Evolutionary conservation across 352 stramenopile genomes (phyloP).

Genomic region (Globisporangium spinosum): DNA sequence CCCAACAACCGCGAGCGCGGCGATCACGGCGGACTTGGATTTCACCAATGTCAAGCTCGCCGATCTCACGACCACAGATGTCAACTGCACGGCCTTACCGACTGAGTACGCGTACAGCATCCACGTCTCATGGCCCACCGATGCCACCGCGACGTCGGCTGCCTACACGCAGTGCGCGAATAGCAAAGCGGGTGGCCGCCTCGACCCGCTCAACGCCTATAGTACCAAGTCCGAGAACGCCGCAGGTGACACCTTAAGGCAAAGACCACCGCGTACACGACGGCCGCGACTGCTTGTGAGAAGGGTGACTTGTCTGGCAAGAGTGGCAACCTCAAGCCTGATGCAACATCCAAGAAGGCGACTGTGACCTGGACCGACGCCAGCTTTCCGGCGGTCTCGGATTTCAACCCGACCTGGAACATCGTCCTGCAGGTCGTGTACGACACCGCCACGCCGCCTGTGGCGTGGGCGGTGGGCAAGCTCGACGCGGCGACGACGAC

Average conservation of each 20-base stretch:
- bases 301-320: conserved; percentile 46
- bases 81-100: conserved; percentile 37
- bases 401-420: conserved; percentile 51
- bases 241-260: conserved; percentile 2
- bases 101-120: conserved; percentile 31
- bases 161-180: conserved; percentile 25
- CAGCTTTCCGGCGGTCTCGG: conserved; percentile 36
- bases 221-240: conserved; percentile 34
- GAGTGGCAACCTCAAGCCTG: conserved; percentile 32
- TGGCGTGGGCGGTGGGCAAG: conserved; percentile 41
- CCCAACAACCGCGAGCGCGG: conserved; percentile 13
- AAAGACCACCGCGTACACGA: conserved; percentile 20
- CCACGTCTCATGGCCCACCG: conserved; percentile 28
- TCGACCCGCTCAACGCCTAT: conserved; percentile 35
- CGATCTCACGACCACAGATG: conserved; percentile 27
- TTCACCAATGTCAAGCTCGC: conserved; percentile 32
- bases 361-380: conserved; percentile 35
- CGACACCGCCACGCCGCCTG: conserved; percentile 33
- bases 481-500: not conserved
- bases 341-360: conserved; percentile 21
- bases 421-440: conserved; percentile 66
- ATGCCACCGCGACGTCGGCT: conserved; percentile 9
- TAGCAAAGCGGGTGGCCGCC: conserved; percentile 29
- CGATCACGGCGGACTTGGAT: conserved; percentile 37
- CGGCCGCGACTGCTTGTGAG: conserved; percentile 27